Evolutionary conservation across 2,329 filamentous ascomycete genomes (phyloP), one percentile per base, ranked within the genome.

Genomic region (Talaromyces amestolkiae): DNA sequence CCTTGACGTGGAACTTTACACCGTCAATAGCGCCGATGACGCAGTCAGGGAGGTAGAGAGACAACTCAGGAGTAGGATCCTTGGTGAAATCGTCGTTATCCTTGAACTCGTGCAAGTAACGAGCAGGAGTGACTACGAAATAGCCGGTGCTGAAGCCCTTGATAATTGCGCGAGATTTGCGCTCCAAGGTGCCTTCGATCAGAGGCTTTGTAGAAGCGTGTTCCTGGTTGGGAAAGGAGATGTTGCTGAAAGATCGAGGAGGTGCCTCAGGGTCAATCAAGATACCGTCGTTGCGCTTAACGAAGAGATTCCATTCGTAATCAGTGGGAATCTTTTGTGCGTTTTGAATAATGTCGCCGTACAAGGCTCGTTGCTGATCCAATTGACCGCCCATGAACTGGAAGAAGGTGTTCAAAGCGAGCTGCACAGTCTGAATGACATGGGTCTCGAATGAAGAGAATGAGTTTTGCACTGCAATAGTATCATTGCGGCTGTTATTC

Each of bases 31-130:
- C 84, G 65, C 93, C 92, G 65, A 98, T 86, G 54, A 89, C 79
- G 71, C 94, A 96, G 72, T 99, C 95, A 11, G 95, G 93, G 0
- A 99, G 87, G 78, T 94, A 98, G 70, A 99, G 87, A 15, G 91
- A 95, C 47, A 95, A 83, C 76, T 99, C 94, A 0, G 95, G 94
- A 65, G 86, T 84, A 7, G 79, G 79, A n/a, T 80, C 78, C 51
- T 72, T 83, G 65, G 80, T 81, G 73, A 87, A 84, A 72, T 89
- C 85, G 73, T 98, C 94, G 75, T 91, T 90, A 73, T 96, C 93
- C 80, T 96, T 96, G 84, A 96, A 99, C 78, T 97, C 93, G 81
- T 99, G 95, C 66, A 99, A 81, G 80, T 90, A 99, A 73, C 91
- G 92, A 65, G 91, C 86, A 0, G 92, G 91, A 0, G 93, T 96